Base-by-base conservation (phyloP, 177 flowering plant genomes). In the Vitis hybrid region DNA sequence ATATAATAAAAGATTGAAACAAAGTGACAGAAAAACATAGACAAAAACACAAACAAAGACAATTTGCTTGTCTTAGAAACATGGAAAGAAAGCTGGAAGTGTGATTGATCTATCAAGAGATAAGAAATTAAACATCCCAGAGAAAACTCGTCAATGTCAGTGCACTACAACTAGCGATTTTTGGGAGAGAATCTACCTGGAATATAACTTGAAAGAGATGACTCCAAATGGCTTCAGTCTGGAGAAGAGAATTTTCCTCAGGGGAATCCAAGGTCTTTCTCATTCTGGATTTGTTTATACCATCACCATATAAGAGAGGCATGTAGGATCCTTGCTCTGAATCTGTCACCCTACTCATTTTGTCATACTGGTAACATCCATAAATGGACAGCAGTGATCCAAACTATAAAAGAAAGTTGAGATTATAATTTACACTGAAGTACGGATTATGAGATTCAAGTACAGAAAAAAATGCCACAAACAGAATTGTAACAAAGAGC, bases 201-300 rank as follows among this genome's bases (percentile, higher is more conserved):
- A 79, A 86, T 12, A 87, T 15, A 51, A 82, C 65, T 70, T 85
- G 81, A 74, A 82, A 82, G 32, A 78, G 19, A 71, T 73, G 62
- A 51, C 65, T 64, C 62, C 62, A 66, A 30, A 74, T 13, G 21
- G 51, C 30, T 50, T 76, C 57, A n/a, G 60, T 59, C 63, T 58
- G 70, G 15, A 35, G 32, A 60, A 21, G 51, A 66, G 46, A 10
- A 55, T 11, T 21, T 68, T 72, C 63, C 32, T 62, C 71, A 9
- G 58, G 61, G 52, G 56, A 10, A 57, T 19, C 56, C 7, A 60
- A 19, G 30, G 8, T 15, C 6, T 74, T 68, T 74, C 64, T 63
- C 48, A 30, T 30, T 51, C 57, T 64, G 14, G 5, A 46, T 46
- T 18, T 24, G 65, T 67, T 61, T 70, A 65, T 58, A 17, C 61